Evolutionary conservation across 2,329 filamentous ascomycete species (phyloP).

Genomic region (Cladorrhinum sp.): DNA sequence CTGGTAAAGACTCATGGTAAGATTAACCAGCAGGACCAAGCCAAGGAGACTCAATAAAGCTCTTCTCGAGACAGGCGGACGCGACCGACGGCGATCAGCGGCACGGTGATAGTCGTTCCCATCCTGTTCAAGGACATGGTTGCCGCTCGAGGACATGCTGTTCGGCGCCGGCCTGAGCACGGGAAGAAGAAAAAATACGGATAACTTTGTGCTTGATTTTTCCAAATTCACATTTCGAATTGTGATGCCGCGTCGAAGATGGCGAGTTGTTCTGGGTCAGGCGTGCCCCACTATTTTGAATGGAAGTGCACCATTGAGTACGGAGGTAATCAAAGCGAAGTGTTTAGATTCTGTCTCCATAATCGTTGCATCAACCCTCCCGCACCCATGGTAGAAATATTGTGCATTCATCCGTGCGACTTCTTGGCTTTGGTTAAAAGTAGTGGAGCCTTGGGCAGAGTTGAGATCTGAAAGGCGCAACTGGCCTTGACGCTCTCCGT

Average conservation of each 20-base stretch:
- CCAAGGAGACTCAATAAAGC: slow-evolving; percentile 31
- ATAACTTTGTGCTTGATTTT: not conserved
- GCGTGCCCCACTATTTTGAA: not conserved
- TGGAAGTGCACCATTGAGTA: not conserved
- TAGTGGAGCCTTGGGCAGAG: too few species aligned
- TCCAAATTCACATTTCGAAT: not conserved
- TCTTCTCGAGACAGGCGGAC: not conserved
- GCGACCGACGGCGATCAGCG: not conserved
- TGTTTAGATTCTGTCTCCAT: too few species aligned
- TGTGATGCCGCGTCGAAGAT: not conserved
- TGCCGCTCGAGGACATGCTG: not conserved
- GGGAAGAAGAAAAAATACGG: not conserved
- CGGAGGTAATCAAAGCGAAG: too few species aligned
- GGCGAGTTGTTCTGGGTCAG: not conserved
- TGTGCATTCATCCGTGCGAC: too few species aligned
- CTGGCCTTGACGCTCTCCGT: not conserved
- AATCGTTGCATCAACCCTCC: too few species aligned
- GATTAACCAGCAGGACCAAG: slow-evolving; percentile 45
- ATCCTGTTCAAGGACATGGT: not conserved
- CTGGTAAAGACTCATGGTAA: slow-evolving; percentile 47
- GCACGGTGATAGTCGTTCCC: not conserved
- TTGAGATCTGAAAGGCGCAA: not conserved
- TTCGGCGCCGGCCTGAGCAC: not conserved
- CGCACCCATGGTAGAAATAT: too few species aligned
- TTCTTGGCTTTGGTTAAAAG: too few species aligned